Base-by-base conservation (phyloP, 306 rosid species). In the Dalbergia cultrata region DNA sequence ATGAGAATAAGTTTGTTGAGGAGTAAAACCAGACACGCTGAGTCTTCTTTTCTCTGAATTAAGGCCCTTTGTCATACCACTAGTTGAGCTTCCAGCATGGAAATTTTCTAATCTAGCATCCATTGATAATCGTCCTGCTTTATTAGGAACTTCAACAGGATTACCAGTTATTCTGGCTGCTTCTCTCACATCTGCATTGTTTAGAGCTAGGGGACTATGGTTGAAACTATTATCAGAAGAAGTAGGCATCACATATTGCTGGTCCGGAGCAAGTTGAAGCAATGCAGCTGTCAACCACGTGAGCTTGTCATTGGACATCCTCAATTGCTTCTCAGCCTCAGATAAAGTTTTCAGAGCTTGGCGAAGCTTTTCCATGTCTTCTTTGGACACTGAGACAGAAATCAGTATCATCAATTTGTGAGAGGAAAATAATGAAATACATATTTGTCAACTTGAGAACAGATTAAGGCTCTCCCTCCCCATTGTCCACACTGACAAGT, bases 211-310 rank as follows among this genome's bases (percentile, higher is more conserved):
- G 19, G 98, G 99, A 86, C 97, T 92, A 58, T 90, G 99, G 80
- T 85, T 83, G 80, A 91, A 92, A 77, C 99, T 96, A 37, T 90
- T 85, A 79, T 89, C 98, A 56, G 92, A 90, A 71, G 98, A 93
- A 83, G 90, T 88, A 67, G 97, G 97, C 87, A 96, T 68, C 91
- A 93, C 86, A 80, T 91, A 96, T 86, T 96, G 98, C 84, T 89
- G 97, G 79, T 96, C 99, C 41, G 98, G 99, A 73, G 98, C 99
- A 82, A 96, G 97, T 88, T 96, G 99, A 85, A 96, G 97, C 83
- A 96, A 87, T 3, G 99, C 97, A 82, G 98, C 98, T 41, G 99
- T 96, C 70, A 96, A 82, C 99, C 99, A 96, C 34, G 99, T 96
- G 65, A 92, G 80, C 85, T 92, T 93, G 85, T 96, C 99, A 84